Conservation (phyloP, 495 filamentous ascomycete genomes). For the Xylaria telfairii region DNA sequence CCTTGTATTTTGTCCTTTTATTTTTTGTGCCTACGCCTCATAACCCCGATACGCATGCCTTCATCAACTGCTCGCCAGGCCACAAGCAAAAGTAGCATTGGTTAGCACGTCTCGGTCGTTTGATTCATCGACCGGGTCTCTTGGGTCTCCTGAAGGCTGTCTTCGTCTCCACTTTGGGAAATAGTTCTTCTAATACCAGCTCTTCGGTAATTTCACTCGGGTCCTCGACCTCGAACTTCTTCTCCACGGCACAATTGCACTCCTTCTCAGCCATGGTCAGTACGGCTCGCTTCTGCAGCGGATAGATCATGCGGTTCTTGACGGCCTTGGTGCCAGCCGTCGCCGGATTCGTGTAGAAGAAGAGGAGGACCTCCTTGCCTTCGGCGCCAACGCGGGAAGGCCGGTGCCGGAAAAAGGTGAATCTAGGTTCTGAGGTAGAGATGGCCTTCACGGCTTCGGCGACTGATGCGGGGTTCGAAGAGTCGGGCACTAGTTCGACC, state of each 20-base stretch:
- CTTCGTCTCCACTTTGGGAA: conserved; percentile 71
- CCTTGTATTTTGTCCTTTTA: neutral
- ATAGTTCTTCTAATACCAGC: conserved; percentile 74
- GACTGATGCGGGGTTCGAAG: conserved; percentile 52
- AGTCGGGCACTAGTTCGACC: conserved; percentile 70
- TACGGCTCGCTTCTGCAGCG: conserved; percentile 77
- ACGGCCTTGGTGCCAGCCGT: conserved; percentile 69
- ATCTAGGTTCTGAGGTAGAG: conserved; percentile 81
- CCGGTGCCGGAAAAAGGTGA: conserved; percentile 83
- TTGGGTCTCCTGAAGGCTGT: conserved; percentile 87
- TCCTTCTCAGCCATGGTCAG: conserved; percentile 69
- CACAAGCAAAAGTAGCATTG: neutral
- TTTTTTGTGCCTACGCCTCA: neutral
- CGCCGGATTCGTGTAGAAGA: conserved; percentile 92
- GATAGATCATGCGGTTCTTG: conserved; percentile 95
- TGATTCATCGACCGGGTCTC: conserved; percentile 69
- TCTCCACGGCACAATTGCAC: conserved; percentile 73
- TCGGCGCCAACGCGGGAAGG: conserved; percentile 53
- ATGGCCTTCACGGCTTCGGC: conserved; percentile 66
- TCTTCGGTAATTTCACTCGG: conserved; percentile 81
- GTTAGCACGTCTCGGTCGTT: neutral
- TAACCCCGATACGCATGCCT: neutral
- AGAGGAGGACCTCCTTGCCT: conserved; percentile 72
- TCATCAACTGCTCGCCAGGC: neutral
- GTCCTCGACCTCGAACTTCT: conserved; percentile 68